Evolutionary conservation across 306 rosid genomes (phyloP).

Genomic region (Mucuna pruriens): DNA sequence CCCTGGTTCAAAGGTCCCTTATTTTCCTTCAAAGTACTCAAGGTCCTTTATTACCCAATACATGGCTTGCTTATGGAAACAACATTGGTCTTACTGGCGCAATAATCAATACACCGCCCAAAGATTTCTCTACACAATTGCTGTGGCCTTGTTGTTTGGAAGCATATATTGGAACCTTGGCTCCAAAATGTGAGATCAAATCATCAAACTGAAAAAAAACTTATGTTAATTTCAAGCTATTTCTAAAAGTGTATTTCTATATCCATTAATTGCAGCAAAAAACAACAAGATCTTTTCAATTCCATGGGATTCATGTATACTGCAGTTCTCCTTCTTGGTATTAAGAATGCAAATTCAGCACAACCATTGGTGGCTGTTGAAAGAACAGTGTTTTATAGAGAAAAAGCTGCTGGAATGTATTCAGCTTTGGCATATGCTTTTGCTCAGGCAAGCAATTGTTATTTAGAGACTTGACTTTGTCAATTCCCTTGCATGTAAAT

Average conservation of each 20-base stretch:
- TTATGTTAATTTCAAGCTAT: neutral
- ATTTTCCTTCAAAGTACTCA: constrained; percentile 49
- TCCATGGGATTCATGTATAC: constrained; percentile 59
- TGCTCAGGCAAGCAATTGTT: constrained; percentile 45
- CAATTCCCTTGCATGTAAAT: neutral
- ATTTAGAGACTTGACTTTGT: neutral
- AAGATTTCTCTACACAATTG: constrained; percentile 44
- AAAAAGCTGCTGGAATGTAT: constrained; percentile 62
- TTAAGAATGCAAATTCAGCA: constrained; percentile 45
- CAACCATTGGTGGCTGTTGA: constrained; percentile 52
- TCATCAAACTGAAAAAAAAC: neutral
- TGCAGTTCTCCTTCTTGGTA: constrained; percentile 54
- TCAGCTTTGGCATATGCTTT: constrained; percentile 56
- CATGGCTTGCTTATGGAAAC: constrained; percentile 66
- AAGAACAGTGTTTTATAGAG: constrained; percentile 60
- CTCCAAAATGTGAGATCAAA: constrained; percentile 53
- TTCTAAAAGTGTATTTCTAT: neutral
- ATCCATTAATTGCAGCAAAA: constrained; percentile 31
- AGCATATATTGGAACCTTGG: constrained; percentile 57
- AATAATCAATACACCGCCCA: constrained; percentile 51
- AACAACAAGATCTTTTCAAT: constrained; percentile 54
- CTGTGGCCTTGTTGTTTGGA: constrained; percentile 49
- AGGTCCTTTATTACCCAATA: constrained; percentile 48
- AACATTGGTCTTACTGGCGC: constrained; percentile 64
- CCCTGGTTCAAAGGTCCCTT: constrained; percentile 44